These are phyloP conservation scores for Podila epigama DNA, from an alignment of 192 early-diverging fungal genomes.

Conservation along the genomic window DNA sequence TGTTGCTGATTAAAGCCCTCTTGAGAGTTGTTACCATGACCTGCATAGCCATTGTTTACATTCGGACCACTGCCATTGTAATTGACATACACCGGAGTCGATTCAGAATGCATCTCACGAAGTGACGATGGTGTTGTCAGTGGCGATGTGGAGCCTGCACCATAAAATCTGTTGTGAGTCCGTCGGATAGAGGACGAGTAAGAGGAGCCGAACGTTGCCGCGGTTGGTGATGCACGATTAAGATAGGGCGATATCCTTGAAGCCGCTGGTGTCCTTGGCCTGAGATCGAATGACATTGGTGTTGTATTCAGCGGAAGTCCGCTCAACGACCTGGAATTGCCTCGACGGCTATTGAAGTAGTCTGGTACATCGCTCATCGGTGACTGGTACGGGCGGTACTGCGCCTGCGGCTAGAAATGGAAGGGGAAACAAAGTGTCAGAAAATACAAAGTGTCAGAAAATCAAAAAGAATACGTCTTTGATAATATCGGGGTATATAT, in stretches of 20 bases:
- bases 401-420: conserved; percentile 27
- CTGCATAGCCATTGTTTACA: conserved; percentile 5
- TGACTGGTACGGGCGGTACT: conserved; percentile 14
- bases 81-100: conserved; percentile 5
- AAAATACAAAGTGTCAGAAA: background rate
- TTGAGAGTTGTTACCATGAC: conserved; percentile 6
- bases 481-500: too few species aligned
- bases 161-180: conserved; percentile 25
- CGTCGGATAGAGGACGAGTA: conserved; percentile 24
- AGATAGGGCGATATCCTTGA: conserved; percentile 43
- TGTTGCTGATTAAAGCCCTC: conserved; percentile 3
- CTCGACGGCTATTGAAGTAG: conserved; percentile 38
- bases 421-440: background rate
- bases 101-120: conserved; percentile 22
- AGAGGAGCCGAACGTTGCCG: conserved; percentile 18
- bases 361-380: conserved; percentile 34
- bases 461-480: background rate
- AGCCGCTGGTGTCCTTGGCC: conserved; percentile 27
- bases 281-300: conserved; percentile 30
- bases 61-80: background rate
- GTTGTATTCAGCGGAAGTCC: conserved; percentile 24
- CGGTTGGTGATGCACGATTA: conserved; percentile 37
- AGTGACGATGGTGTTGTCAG: conserved; percentile 37
- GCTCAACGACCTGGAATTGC: conserved; percentile 9
- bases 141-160: conserved; percentile 23